Conservation (phyloP, 768 basidiomycete species). For the Psilocybe subaeruginosa region DNA sequence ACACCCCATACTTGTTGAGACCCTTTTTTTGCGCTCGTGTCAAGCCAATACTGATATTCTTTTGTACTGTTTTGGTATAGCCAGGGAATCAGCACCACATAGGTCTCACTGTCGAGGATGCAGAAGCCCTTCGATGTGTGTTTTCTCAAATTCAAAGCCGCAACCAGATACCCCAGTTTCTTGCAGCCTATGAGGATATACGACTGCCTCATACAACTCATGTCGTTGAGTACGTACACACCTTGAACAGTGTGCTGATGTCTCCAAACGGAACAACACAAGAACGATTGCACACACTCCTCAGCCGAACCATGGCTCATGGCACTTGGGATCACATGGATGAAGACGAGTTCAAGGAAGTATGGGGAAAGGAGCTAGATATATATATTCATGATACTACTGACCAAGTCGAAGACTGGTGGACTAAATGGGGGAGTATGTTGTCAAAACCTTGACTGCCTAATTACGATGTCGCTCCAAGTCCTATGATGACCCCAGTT, state of each 20-base stretch:
- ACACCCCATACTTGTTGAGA: constrained; percentile 10
- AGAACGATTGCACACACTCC: constrained; percentile 12
- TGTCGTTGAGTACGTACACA: constrained; percentile 15
- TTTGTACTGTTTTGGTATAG: not conserved
- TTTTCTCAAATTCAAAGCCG: constrained; percentile 7
- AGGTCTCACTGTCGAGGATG: constrained; percentile 9
- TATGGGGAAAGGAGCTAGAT: constrained; percentile 58
- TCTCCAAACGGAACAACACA: constrained; percentile 38
- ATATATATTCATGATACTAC: constrained; percentile 54
- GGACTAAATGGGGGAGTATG: constrained; percentile 47
- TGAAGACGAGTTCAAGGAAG: constrained; percentile 42
- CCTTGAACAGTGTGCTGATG: constrained; percentile 12
- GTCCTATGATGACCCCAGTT: too few species aligned
- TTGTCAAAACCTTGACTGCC: too few species aligned
- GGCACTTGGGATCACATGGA: constrained; percentile 49
- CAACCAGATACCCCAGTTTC: constrained; percentile 12
- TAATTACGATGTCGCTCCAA: too few species aligned
- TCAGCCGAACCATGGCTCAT: constrained; percentile 32
- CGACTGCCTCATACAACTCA: constrained; percentile 10
- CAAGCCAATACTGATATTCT: not conserved
- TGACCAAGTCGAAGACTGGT: constrained; percentile 68
- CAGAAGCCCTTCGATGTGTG: constrained; percentile 6
- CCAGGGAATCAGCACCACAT: constrained; percentile 11
- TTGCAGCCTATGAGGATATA: constrained; percentile 15
- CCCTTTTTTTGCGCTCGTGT: not conserved